Percentiles rank a stretch among this genome's conserved stretches.
phyloP scores from a whole-genome alignment of 129 eudicot species.

The Helichrysum umbraculigerum region DNA sequence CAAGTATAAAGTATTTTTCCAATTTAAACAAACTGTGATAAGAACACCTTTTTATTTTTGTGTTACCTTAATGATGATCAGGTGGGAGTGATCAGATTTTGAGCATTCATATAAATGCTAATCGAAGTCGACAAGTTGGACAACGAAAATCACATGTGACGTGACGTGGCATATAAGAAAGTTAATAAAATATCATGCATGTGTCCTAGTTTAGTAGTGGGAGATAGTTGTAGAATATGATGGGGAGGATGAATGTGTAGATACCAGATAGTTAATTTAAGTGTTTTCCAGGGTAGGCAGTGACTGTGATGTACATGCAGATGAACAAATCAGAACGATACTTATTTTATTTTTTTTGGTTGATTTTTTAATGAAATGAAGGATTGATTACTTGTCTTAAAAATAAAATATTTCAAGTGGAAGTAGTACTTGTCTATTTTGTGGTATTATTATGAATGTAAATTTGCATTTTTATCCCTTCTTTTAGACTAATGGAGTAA shows the following conservation, averaged over 20 bases:
- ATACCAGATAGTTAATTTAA: too few species aligned
- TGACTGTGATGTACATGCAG: background rate
- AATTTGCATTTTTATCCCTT: background rate
- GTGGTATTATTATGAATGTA: background rate
- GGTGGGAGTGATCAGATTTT: slow-evolving; percentile 11
- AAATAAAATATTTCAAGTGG: background rate
- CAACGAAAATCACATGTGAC: background rate
- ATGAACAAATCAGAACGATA: background rate
- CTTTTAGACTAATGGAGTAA: background rate
- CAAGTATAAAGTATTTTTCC: too few species aligned
- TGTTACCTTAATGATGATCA: background rate
- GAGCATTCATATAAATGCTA: slow-evolving; percentile 1
- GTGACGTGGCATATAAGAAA: too few species aligned
- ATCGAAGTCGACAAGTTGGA: background rate
- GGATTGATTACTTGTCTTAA: too few species aligned
- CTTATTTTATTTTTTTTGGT: too few species aligned
- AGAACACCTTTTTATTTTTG: background rate
- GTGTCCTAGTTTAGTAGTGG: too few species aligned
- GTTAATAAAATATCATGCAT: too few species aligned
- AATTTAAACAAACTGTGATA: too few species aligned
- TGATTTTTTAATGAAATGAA: too few species aligned
- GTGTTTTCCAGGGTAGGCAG: background rate
- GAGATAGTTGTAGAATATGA: too few species aligned
- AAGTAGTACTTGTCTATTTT: background rate
- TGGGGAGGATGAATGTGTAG: too few species aligned